phyloP scores from a whole-genome alignment of 2,329 filamentous ascomycete species.

The Ramularia endophylla region DNA sequence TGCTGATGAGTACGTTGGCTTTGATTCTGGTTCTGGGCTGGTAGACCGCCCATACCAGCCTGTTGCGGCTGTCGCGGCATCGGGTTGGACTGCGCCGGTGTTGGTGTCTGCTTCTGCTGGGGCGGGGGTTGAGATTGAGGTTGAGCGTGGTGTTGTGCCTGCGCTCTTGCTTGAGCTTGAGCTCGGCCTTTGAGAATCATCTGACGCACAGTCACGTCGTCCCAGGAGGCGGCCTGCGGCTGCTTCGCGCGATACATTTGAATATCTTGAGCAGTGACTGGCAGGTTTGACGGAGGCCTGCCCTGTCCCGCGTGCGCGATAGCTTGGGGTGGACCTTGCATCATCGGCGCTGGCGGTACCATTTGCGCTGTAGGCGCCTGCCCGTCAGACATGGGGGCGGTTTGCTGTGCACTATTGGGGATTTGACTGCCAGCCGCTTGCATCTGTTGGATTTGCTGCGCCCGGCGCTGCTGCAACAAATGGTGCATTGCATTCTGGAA shows the following conservation, averaged over 20 bases:
- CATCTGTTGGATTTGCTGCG: constrained; percentile 41
- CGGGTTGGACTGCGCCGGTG: constrained; percentile 30
- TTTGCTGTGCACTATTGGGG: constrained; percentile 12
- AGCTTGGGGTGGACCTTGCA: constrained; percentile 13
- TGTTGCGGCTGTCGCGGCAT: constrained; percentile 15
- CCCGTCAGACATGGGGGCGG: constrained; percentile 15
- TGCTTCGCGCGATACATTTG: constrained; percentile 32
- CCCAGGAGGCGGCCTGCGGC: constrained; percentile 29
- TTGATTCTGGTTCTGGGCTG: constrained; percentile 4
- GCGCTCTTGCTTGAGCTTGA: no score
- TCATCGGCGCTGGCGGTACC: constrained; percentile 27
- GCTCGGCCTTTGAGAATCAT: constrained; percentile 20
- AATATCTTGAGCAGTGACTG: constrained; percentile 34
- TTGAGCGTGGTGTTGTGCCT: not conserved
- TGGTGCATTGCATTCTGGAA: constrained; percentile 17
- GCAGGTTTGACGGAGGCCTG: constrained; percentile 4
- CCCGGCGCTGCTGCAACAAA: constrained; percentile 32
- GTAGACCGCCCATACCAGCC: not conserved
- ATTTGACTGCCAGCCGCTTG: constrained; percentile 15
- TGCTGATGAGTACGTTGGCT: constrained; percentile 14
- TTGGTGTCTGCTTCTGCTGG: constrained; percentile 32
- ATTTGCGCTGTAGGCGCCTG: constrained; percentile 38
- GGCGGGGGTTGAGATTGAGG: no score
- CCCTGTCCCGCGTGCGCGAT: constrained; percentile 2
- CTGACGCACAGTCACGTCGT: constrained; percentile 40